Percentiles rank a stretch among this genome's conserved stretches.
phyloP scores from a whole-genome alignment of 2,329 filamentous ascomycete genomes.

The Paecilomyces variotii region DNA sequence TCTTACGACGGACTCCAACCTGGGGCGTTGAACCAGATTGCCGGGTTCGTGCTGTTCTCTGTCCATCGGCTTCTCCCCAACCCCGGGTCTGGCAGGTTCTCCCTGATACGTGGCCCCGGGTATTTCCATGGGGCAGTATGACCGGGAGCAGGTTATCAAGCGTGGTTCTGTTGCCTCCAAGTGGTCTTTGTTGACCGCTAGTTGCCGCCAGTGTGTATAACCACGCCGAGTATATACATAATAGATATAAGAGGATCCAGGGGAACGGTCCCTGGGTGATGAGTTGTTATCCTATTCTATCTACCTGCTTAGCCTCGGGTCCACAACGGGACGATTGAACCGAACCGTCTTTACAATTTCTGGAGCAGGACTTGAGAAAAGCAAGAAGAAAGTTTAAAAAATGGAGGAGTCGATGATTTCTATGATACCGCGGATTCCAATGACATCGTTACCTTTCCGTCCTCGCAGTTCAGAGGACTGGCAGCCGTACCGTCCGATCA shows the following conservation, averaged over 20 bases:
- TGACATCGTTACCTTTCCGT: conserved; percentile 14
- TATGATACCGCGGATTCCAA: not conserved
- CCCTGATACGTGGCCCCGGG: not conserved
- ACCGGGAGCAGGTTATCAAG: not conserved
- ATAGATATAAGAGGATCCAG: not conserved
- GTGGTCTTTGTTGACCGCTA: not conserved
- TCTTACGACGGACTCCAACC: not conserved
- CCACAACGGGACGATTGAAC: not conserved
- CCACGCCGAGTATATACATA: not conserved
- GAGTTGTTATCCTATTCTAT: not conserved
- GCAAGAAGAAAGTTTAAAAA: not conserved
- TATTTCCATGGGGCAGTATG: not conserved
- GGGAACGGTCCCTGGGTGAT: not conserved
- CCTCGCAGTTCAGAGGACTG: conserved; percentile 30
- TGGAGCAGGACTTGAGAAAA: not conserved
- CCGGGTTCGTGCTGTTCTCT: not conserved
- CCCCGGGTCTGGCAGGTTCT: not conserved
- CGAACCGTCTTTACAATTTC: not conserved
- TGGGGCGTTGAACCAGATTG: not conserved
- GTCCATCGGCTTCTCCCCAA: not conserved
- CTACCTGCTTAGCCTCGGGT: not conserved
- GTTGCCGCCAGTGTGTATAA: not conserved
- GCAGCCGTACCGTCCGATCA: conserved; percentile 26
- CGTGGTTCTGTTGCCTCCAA: not conserved
- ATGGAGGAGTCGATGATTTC: not conserved